phyloP scores from a whole-genome alignment of 139 green algal genomes.

The Eudorina sp. region DNA sequence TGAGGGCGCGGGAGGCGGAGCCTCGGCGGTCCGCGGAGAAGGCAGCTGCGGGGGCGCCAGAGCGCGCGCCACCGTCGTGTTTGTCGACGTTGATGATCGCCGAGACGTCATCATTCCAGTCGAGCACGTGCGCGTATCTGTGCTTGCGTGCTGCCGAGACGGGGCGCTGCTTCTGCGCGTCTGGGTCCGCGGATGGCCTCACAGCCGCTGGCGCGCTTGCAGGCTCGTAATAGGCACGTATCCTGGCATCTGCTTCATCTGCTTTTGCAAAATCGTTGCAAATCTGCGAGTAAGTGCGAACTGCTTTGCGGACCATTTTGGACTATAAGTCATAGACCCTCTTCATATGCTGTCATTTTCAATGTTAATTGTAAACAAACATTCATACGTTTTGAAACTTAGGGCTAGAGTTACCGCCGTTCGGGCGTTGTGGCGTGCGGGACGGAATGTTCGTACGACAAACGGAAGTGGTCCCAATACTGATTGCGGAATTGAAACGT shows the following conservation, averaged over 20 bases:
- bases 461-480: no score
- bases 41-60: background rate
- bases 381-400: no score
- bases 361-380: no score
- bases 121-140: constrained; percentile 46
- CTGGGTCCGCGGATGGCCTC: constrained; percentile 11
- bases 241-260: background rate
- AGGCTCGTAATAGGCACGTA: constrained; percentile 17
- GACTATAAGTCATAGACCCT: constrained; percentile 3
- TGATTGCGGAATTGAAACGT: no score
- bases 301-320: constrained; percentile 38
- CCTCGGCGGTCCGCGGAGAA: background rate
- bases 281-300: constrained; percentile 29
- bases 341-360: background rate
- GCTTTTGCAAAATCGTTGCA: background rate
- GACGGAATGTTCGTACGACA: no score
- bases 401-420: no score
- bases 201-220: background rate
- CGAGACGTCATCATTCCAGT: constrained; percentile 42
- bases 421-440: no score
- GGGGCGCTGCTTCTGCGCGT: background rate
- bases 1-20: constrained; percentile 21
- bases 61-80: background rate
- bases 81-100: constrained; percentile 38
- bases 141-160: constrained; percentile 28